Base-by-base conservation (phyloP, 345 rosid species). In the Arabidopsis suecica region DNA sequence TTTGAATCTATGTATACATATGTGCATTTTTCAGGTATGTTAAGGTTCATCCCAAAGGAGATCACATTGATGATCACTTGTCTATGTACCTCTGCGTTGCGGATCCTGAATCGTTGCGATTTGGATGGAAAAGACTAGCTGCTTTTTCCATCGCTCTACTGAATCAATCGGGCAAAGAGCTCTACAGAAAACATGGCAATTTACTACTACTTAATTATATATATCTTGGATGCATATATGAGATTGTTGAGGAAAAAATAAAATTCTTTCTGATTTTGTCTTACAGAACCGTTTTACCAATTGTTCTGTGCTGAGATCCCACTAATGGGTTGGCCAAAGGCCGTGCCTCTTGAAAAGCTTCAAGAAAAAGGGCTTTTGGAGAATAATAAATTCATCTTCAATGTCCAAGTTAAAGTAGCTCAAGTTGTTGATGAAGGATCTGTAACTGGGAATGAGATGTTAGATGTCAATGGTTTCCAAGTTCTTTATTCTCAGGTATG, bases 41-140 rank as follows among this genome's bases (percentile, higher is more conserved):
- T 13, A 23, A 41, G 20, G 50, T 61, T 61, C 36, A 41, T 41
- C 67, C 67, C 13, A 61, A 61, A 61, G 51, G 67, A 61, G 36
- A 62, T 14, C 36, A 89, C 23, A 88, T 41, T 42, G 67, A 62
- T 25, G 67, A 62, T 62, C 67, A 25, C 67, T 41, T 62, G 67
- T 13, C 51, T 42, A 23, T 62, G 51, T 41, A 62, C 51, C 67
- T 62, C 13, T 41, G 36, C 36, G 67, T 62, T 62, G 67, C 67
- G 13, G 14, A 62, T 62, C 23, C 37, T 41, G 51, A 62, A 92
- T 66, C 96, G 87, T 77, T 90, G 92, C 3, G 67, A 14, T 91
- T 89, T 0, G 96, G 97, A 62, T 62, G 67, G 51, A 62, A 25
- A 41, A 41, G 66, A 42, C 51, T 93, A 65, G 97, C 96, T 92